A percentile compares a stretch with the other conserved stretches of the same genome.
These are phyloP conservation scores for Danielia reshetovae DNA, from an alignment of 805 yeast species.

Conservation along the genomic window DNA sequence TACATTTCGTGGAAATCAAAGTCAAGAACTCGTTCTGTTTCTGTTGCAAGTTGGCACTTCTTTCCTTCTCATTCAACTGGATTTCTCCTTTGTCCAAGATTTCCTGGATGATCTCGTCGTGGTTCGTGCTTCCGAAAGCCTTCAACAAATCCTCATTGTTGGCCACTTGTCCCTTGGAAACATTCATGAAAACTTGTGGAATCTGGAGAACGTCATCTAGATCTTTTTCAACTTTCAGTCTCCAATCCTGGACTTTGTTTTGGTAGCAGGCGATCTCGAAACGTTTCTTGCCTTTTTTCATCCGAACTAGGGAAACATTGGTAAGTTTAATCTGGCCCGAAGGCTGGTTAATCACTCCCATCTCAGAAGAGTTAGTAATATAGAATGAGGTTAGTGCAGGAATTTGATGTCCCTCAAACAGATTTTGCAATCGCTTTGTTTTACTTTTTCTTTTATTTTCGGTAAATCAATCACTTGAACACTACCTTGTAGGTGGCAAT, in stretches of 20 bases:
- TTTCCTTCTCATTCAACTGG: constrained; percentile 89
- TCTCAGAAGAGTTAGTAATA: too few relatives aligned
- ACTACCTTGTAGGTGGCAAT: constrained; percentile 60
- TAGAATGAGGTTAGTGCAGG: too few relatives aligned
- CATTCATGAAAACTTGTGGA: constrained; percentile 90
- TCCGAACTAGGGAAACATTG: constrained; percentile 87
- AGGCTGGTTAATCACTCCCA: constrained; percentile 75
- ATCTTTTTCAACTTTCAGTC: constrained; percentile 84
- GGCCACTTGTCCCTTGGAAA: constrained; percentile 92
- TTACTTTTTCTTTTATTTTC: background rate
- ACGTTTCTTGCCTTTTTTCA: constrained; percentile 86
- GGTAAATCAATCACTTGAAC: constrained; percentile 18
- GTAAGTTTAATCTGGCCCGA: constrained; percentile 84
- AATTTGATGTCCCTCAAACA: too few relatives aligned
- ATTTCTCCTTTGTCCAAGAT: constrained; percentile 90
- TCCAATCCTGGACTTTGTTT: constrained; percentile 94
- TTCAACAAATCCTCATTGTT: constrained; percentile 74
- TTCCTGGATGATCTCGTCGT: constrained; percentile 71
- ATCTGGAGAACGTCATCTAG: constrained; percentile 94
- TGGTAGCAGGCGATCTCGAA: constrained; percentile 96
- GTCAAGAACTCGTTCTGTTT: constrained; percentile 78
- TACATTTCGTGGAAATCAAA: constrained; percentile 82
- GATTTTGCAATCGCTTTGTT: too few relatives aligned
- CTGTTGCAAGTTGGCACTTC: constrained; percentile 69
- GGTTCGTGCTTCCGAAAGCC: constrained; percentile 72